Percentiles rank a stretch among this genome's conserved stretches.
Evolutionary conservation across 1,284 basidiomycete species (phyloP).

Genomic region (Puccinia triticina): DNA sequence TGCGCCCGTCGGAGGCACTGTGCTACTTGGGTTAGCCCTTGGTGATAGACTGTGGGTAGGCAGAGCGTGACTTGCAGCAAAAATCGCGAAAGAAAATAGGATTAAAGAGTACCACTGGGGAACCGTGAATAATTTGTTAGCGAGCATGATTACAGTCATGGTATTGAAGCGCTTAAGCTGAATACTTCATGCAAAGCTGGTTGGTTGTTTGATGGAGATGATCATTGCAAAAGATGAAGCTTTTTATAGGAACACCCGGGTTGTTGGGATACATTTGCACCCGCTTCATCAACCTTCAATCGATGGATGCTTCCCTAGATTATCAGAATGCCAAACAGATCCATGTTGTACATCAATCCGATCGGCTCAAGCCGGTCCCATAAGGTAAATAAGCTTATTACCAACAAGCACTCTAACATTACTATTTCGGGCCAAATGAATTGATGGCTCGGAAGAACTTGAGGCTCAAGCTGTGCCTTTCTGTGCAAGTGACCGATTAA

Average conservation of each 20-base stretch:
- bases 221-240: not conserved
- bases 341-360: constrained; percentile 7
- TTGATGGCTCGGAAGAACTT: not conserved
- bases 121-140: not conserved
- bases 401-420: not conserved
- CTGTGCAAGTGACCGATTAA: not conserved
- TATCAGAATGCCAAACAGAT: not conserved
- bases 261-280: not conserved
- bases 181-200: too few relatives aligned
- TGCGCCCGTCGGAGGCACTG: not conserved
- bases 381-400: not conserved
- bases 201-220: not conserved
- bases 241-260: not conserved
- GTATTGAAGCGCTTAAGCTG: not conserved
- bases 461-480: not conserved
- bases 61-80: not conserved
- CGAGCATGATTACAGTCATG: not conserved
- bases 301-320: not conserved
- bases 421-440: not conserved
- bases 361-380: not conserved
- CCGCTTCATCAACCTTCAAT: not conserved
- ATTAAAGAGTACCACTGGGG: not conserved
- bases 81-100: not conserved
- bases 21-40: not conserved
- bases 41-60: not conserved